Conservation (phyloP, 2,329 filamentous ascomycete genomes). For the Clarireedia sp. region DNA sequence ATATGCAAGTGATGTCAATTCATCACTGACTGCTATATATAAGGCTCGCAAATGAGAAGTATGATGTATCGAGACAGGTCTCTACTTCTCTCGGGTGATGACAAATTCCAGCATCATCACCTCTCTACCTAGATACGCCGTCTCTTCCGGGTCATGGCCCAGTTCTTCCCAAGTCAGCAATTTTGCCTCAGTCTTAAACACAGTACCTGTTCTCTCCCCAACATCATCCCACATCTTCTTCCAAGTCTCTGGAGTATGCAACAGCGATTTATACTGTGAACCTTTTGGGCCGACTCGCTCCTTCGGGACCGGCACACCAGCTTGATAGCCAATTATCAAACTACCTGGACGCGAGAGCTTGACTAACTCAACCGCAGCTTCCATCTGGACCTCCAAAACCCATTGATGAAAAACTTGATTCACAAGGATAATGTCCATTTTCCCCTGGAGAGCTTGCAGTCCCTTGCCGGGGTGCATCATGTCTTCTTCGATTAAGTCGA, state of each 20-base stretch:
- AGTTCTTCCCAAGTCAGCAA: not conserved
- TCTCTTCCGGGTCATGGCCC: not conserved
- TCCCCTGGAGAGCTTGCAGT: not conserved
- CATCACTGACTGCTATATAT: too few relatives aligned
- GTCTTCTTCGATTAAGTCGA: constrained; percentile 29
- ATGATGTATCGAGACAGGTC: too few relatives aligned
- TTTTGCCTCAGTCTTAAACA: not conserved
- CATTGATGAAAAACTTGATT: constrained; percentile 3
- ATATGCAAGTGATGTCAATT: too few relatives aligned
- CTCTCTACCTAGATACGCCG: not conserved
- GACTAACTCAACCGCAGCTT: not conserved
- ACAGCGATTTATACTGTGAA: not conserved
- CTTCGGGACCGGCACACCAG: not conserved
- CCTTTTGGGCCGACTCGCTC: not conserved
- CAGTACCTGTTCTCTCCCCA: not conserved
- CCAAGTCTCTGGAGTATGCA: not conserved
- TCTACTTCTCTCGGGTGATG: not conserved
- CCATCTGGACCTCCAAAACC: not conserved
- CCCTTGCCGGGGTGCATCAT: constrained; percentile 9
- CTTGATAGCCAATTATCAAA: not conserved
- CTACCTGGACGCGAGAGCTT: not conserved
- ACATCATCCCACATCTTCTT: not conserved
- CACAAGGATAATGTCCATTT: not conserved
- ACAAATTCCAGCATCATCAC: not conserved
- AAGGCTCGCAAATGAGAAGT: too few relatives aligned